Conservation (phyloP, 78 protist genomes). For the Polysphondylium violaceum region DNA sequence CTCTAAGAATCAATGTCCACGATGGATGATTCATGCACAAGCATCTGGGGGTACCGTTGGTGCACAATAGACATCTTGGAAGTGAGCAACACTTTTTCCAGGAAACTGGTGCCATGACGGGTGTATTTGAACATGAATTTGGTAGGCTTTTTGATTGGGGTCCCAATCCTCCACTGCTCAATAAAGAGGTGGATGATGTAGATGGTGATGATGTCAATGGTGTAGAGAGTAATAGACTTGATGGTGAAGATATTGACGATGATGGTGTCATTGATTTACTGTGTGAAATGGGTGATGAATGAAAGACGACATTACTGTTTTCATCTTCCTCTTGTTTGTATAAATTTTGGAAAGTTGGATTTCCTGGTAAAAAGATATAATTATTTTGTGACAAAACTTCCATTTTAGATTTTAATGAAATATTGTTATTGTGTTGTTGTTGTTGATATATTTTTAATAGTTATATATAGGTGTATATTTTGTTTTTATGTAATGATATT, state of each 20-base stretch:
- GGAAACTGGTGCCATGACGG: background rate
- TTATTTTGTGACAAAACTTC: conserved; percentile 2
- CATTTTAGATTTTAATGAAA: background rate
- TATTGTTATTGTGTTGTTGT: no score
- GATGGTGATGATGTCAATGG: background rate
- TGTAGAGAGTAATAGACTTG: background rate
- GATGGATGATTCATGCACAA: conserved; percentile 79
- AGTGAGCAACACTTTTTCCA: conserved; percentile 53
- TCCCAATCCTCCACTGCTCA: background rate
- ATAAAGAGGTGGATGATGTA: background rate
- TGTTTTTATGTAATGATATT: no score
- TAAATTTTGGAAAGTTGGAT: background rate
- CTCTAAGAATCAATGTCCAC: conserved; percentile 63
- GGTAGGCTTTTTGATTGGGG: background rate
- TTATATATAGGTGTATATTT: no score
- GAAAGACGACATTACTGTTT: no score
- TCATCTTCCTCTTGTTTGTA: background rate
- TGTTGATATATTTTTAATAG: no score
- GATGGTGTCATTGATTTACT: background rate
- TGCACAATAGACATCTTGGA: conserved; percentile 44
- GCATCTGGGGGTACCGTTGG: conserved; percentile 58
- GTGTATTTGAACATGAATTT: background rate
- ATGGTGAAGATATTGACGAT: background rate
- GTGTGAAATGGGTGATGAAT: no score
- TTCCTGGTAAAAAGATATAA: background rate